A percentile compares a stretch with the other conserved stretches of the same genome.
These are phyloP conservation scores for Beta lomatogona DNA, from an alignment of 179 eudicot species.

Conservation along the genomic window DNA sequence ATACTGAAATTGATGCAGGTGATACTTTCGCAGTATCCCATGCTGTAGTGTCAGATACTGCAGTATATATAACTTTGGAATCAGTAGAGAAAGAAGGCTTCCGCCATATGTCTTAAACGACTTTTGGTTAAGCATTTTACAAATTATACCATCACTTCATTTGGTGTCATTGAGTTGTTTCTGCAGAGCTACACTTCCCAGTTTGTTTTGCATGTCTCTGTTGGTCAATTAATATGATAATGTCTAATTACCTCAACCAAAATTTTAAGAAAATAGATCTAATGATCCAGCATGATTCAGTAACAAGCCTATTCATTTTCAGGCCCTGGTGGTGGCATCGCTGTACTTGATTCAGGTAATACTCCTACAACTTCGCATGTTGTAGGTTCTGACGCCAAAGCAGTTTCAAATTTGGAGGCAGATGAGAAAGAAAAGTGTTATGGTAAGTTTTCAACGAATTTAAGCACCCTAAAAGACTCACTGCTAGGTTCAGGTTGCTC, in stretches of 20 bases:
- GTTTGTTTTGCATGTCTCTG: neutral
- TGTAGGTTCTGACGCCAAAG: neutral
- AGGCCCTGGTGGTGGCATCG: neutral
- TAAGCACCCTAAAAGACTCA: neutral
- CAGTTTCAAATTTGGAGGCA: conserved; percentile 10
- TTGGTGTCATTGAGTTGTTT: neutral
- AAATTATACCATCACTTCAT: neutral
- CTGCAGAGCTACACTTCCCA: neutral
- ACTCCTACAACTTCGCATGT: conserved; percentile 3
- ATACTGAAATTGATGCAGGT: neutral
- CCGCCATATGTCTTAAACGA: neutral
- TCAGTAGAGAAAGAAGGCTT: conserved; percentile 6
- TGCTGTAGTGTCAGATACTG: neutral
- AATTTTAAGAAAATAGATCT: neutral
- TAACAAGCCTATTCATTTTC: neutral
- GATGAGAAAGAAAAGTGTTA: neutral
- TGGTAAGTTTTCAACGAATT: conserved; percentile 1
- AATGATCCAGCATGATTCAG: neutral
- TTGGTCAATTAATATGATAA: neutral
- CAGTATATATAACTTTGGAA: conserved; percentile 1
- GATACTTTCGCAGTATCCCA: neutral
- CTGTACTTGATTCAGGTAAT: conserved; percentile 8
- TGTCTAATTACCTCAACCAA: neutral
- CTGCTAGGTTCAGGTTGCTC: neutral
- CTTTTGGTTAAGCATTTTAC: neutral